Conservation (phyloP, 192 early-diverging fungal species). For the Coemansia sp. region DNA sequence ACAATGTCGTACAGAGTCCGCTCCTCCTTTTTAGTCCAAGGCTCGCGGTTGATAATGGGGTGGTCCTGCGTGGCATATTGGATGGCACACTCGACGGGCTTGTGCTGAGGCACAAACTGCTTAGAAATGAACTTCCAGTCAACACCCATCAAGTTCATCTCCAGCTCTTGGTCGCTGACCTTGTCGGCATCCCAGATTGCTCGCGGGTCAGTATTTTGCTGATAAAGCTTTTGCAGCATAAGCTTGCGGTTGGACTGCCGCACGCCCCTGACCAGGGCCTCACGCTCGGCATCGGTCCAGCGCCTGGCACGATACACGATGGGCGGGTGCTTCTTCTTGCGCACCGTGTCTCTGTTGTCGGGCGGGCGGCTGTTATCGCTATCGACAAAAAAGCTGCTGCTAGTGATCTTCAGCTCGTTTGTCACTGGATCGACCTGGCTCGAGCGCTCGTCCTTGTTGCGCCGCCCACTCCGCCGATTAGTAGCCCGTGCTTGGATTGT, state of each 20-base stretch:
- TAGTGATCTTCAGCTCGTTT: conserved; percentile 20
- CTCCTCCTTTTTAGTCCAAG: conserved; percentile 66
- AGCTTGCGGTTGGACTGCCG: conserved; percentile 53
- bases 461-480: conserved; percentile 35
- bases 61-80: conserved; percentile 80
- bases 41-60: conserved; percentile 70
- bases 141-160: conserved; percentile 52
- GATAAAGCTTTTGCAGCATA: conserved; percentile 49
- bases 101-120: conserved; percentile 59
- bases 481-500: conserved; percentile 46
- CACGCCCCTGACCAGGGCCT: conserved; percentile 51
- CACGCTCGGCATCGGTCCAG: conserved; percentile 57
- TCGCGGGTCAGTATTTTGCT: conserved; percentile 46
- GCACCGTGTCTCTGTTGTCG: conserved; percentile 51
- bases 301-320: conserved; percentile 51
- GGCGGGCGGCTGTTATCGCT: conserved; percentile 43
- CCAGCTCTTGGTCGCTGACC: conserved; percentile 43
- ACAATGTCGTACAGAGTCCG: conserved; percentile 51
- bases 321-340: conserved; percentile 50
- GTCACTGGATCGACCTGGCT: conserved; percentile 39
- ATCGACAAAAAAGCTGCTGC: conserved; percentile 43
- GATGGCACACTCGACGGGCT: conserved; percentile 70
- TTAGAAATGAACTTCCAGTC: conserved; percentile 55
- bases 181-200: conserved; percentile 52
- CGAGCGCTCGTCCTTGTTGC: conserved; percentile 20